Evolutionary conservation across 352 stramenopile genomes (phyloP), one percentile per base, ranked within the genome.

Genomic region (Elongisporangium anandrum): DNA sequence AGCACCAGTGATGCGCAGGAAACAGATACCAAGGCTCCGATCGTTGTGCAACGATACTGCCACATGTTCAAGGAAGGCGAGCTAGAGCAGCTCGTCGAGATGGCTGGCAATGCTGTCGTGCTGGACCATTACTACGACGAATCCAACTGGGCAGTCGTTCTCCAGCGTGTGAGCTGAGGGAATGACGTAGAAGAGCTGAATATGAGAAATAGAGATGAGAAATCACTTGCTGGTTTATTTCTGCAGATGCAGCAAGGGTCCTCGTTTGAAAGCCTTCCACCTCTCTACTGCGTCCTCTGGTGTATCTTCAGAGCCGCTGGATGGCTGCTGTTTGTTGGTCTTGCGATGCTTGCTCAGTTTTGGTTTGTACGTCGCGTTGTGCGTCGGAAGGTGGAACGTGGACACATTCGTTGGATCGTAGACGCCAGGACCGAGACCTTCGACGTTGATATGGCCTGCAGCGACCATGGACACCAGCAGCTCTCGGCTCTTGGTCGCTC

Each of bases 11-110:
- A 64, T 23, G 50, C 22, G 12, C 20, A 23, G n/a, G 54, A 24
- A n/a, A 26, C 9, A 7, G 56, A 10, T 39, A 64, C 38, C 21
- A 69, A 64, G 45, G 13, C 22, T 23, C 69, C 64, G 2, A 61
- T 90, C 21, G 78, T 94, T 17, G 73, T 95, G 59, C 84, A 94
- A 61, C 66, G 86, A n/a, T 95, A 93, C 65, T 95, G 86, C 56
- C 86, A 95, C 81, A 92, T 95, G 80, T 95, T 92, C 54, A 92
- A 92, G 57, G 70, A 93, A 61, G 86, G 86, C 19, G 86, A 95
- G 61, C 65, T 95, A 4, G 80, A 93, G 57, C 72, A 71, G 21
- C 60, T 95, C 7, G 75, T 95, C 19, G 59, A 56, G 22, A 61
- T 85, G n/a, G 74, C 78, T 3, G 82, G 79, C 15, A 78, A 90